Evolutionary conservation across 441 rosid species (phyloP).

Genomic region (Adansonia rubrostipa): DNA sequence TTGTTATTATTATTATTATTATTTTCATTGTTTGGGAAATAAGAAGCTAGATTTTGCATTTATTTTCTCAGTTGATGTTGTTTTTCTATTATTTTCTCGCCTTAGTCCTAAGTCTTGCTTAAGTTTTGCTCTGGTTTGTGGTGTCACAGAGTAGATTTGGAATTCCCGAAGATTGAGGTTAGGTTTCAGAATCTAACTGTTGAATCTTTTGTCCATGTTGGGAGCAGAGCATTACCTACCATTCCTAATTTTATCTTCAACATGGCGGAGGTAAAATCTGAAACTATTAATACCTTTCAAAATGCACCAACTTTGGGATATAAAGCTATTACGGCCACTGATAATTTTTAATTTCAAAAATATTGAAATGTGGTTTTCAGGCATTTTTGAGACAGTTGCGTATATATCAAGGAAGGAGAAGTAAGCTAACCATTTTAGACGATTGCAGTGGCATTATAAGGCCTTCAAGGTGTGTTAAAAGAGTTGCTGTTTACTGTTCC

Average conservation of each 20-base stretch:
- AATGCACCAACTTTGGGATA: background rate
- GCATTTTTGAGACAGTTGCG: conserved; percentile 67
- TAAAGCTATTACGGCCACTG: background rate
- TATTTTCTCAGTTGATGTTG: background rate
- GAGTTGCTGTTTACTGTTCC: background rate
- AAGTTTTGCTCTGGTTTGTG: background rate
- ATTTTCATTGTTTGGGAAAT: background rate
- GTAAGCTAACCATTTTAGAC: conserved; percentile 86
- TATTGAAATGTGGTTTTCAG: conserved; percentile 38
- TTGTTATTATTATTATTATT: background rate
- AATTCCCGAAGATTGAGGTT: conserved; percentile 88
- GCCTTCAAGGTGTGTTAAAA: conserved; percentile 78
- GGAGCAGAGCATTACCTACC: conserved; percentile 95
- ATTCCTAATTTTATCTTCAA: conserved; percentile 88
- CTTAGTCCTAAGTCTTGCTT: background rate
- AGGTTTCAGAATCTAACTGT: conserved; percentile 76
- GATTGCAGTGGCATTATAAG: conserved; percentile 75
- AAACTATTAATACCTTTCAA: background rate
- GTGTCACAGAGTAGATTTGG: conserved; percentile 73
- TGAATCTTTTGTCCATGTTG: conserved; percentile 86
- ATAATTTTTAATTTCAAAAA: background rate
- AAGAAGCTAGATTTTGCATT: conserved; percentile 9
- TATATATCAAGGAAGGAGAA: conserved; percentile 61
- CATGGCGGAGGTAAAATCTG: conserved; percentile 72
- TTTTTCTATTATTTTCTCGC: background rate